Base-by-base conservation (phyloP, 2,329 filamentous ascomycete genomes). In the Colletotrichum plurivorum region DNA sequence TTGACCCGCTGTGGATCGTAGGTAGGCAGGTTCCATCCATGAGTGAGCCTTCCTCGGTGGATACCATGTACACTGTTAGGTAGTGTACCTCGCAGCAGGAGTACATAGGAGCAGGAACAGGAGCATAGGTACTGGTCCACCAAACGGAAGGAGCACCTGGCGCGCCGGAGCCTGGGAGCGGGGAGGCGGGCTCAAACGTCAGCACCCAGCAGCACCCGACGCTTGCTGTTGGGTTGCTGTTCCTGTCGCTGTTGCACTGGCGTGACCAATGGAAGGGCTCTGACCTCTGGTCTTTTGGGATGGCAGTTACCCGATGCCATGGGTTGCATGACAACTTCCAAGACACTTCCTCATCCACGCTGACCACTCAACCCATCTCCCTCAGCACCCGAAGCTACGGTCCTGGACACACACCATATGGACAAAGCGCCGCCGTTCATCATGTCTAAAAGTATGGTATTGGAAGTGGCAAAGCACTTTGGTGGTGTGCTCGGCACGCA, bases 341-440 rank as follows among this genome's bases (percentile, higher is more conserved):
- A 56, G 43, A 56, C 67, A 55, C 55, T 39, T 43, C 27, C 56
- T 56, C 43, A 36, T 16, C 36, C 55, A 20, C 67, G 56, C 31
- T 52, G 55, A 48, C 62, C 66, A 69, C 67, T 69, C 67, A 56
- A 62, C 43, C 60, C 63, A 66, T 69, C 67, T 66, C 51, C 52
- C 62, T 56, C 55, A 65, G 55, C 62, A 66, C 67, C 67, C 67
- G 67, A 66, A 69, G 55, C 67, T 66, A 45, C 45, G 67, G 67
- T 56, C 56, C 67, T 69, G 67, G 67, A 66, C 55, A 60, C 36
- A 18, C 45, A 5, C 8, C 12, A 15, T 9, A 16, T 60, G 54
- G 43, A 69, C 66, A 66, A 59, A 69, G 66, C 55, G 62, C 18
- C 20, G 4, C 27, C 54, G 48, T 52, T 22, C 41, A 60, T 69